Conservation (phyloP, 176 grass and related monocot species). For the Carex myosuroides region DNA sequence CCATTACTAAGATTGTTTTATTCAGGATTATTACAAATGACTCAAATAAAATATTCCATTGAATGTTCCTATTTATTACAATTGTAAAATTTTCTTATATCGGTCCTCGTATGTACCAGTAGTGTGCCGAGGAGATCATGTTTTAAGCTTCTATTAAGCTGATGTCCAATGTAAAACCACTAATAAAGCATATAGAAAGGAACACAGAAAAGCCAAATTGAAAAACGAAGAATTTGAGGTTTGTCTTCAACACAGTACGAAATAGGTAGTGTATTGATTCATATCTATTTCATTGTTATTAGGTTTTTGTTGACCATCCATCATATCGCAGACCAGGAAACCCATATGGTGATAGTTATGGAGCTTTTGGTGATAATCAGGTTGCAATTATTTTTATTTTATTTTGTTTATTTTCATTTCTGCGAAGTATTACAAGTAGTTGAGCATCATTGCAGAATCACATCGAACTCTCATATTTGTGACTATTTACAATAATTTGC, state of each 20-base stretch:
- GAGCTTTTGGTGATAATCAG: conserved; percentile 96
- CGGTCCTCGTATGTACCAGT: neutral
- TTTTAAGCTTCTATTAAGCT: neutral
- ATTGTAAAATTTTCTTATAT: neutral
- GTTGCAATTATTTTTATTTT: conserved; percentile 23
- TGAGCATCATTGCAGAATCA: neutral
- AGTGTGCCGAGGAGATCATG: neutral
- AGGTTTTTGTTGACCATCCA: conserved; percentile 94
- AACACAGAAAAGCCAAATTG: neutral
- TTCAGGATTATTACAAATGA: neutral
- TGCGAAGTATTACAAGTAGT: neutral
- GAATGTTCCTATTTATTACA: neutral
- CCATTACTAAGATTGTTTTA: neutral
- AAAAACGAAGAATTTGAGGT: neutral
- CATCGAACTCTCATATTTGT: neutral
- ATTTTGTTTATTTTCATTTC: neutral
- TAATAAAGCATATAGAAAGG: neutral
- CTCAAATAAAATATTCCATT: neutral
- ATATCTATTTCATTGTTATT: neutral
- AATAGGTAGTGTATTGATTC: neutral
- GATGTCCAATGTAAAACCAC: neutral
- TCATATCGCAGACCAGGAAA: conserved; percentile 86
- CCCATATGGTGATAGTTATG: conserved; percentile 77
- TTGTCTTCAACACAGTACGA: neutral
- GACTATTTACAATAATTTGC: neutral